These are phyloP conservation scores for Corynespora cassiicola DNA, from an alignment of 2,329 filamentous ascomycete species.

Conservation along the genomic window DNA sequence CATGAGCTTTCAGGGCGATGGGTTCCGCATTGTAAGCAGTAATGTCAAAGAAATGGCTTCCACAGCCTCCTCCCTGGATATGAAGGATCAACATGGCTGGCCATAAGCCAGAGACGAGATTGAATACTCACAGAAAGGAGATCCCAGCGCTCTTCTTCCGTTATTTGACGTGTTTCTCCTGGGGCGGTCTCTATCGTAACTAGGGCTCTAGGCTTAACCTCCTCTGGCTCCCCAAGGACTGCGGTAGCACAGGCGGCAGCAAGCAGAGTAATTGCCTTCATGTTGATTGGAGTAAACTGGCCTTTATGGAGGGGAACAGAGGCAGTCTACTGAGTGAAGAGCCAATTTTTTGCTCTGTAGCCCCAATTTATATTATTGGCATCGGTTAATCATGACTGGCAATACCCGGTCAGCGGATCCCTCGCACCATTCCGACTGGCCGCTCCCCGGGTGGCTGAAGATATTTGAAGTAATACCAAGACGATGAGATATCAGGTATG, in stretches of 20 bases:
- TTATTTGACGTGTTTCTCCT: conserved; percentile 81
- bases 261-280: conserved; percentile 13
- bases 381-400: no score
- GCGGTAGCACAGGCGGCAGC: conserved; percentile 17
- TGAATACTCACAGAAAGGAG: conserved; percentile 69
- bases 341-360: no score
- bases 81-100: conserved; percentile 1
- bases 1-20: conserved; percentile 15
- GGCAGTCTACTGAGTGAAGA: no score
- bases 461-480: no score
- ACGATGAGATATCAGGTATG: no score
- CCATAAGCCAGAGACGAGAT: no score
- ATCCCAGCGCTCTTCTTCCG: conserved; percentile 90
- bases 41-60: conserved; percentile 29
- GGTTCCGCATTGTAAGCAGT: conserved; percentile 21
- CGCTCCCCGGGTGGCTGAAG: no score
- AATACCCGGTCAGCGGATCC: no score
- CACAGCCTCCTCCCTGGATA: conserved; percentile 20
- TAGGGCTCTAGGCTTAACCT: conserved; percentile 37
- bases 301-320: no score
- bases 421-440: no score
- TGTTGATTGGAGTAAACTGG: conserved; percentile 7
- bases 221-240: conserved; percentile 15
- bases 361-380: no score
- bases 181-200: conserved; percentile 82